Base-by-base conservation (phyloP, 2,329 filamentous ascomycete species). In the Diaporthe nobilis region DNA sequence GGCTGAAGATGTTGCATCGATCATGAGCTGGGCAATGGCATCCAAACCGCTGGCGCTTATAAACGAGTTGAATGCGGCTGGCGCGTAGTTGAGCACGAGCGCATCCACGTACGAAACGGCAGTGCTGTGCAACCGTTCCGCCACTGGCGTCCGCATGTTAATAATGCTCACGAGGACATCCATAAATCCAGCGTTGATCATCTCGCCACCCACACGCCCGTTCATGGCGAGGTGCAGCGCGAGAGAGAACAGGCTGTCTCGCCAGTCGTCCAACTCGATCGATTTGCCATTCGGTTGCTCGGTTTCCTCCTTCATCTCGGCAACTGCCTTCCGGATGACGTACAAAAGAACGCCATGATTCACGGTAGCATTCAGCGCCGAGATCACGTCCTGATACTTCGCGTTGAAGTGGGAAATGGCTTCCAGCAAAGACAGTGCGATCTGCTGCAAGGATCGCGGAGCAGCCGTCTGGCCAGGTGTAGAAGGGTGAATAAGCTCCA, bases 331-430 rank as follows among this genome's bases (percentile, higher is more conserved):
- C 74, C 96, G 92, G 68, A 98, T 93, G 79, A 98, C 91, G 81
- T 98, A 98, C 79, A 98, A 93, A 60, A 99, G 89, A 42, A 98
- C 94, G 20, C 97, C 97, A 80, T 99, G 97, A 80, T 98, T 98
- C 51, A 98, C 96, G 79, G 96, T 98, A 72, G 97, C 95, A 81
- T 95, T 98, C 57, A 99, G 87, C n/a, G 97, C 95, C 57, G 95
- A 92, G 78, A 95, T 92, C 34, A 99, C 93, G 82, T 99, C 97
- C 47, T 92, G 87, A 42, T 93, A 91, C 81, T 95, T 96, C 74
- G 89, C 87, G 80, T 94, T 93, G 82, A 95, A 95, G 81, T 92
- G 94, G 9, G 94, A 92, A 74, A 99, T 88, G n/a, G 95, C 94
- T 82, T 98, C 95, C 70, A 99, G 88, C 0, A 96, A 90, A 71